Conservation (phyloP, 306 rosid genomes). For the Pyrus bretschneideri region DNA sequence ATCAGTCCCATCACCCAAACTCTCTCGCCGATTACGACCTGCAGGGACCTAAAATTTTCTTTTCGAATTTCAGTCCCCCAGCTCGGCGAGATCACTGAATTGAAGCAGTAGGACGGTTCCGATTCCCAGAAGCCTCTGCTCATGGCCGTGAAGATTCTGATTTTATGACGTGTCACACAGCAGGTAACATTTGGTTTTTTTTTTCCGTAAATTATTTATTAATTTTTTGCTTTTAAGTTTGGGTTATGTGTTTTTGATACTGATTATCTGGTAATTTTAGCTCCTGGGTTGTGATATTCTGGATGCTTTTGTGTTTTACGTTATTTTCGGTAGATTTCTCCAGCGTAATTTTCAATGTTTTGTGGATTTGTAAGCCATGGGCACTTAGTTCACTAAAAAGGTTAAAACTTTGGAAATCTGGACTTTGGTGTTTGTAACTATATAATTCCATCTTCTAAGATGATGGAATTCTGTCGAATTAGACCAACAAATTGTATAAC, state of each 20-base stretch:
- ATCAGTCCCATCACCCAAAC: too few relatives aligned
- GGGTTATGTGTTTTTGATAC: constrained; percentile 5
- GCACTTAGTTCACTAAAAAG: not conserved
- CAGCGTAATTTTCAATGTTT: not conserved
- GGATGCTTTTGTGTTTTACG: too few relatives aligned
- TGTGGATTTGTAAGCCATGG: not conserved
- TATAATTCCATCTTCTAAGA: too few relatives aligned
- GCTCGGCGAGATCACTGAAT: constrained; percentile 74
- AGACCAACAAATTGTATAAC: too few relatives aligned
- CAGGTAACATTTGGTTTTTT: constrained; percentile 38
- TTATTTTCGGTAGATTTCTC: too few relatives aligned
- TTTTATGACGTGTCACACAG: constrained; percentile 88
- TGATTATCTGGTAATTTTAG: not conserved
- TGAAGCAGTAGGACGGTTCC: constrained; percentile 64
- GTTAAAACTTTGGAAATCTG: not conserved
- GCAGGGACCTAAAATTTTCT: too few relatives aligned
- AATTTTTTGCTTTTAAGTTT: not conserved
- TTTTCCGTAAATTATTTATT: not conserved
- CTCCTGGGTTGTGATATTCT: not conserved
- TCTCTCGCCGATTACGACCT: too few relatives aligned
- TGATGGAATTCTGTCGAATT: too few relatives aligned
- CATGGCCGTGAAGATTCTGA: constrained; percentile 94
- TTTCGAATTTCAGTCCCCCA: constrained; percentile 15
- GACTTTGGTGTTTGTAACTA: too few relatives aligned
- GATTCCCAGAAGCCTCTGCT: constrained; percentile 69